Conservation (phyloP, 2,329 filamentous ascomycete genomes). For the Diaporthe sp. region DNA sequence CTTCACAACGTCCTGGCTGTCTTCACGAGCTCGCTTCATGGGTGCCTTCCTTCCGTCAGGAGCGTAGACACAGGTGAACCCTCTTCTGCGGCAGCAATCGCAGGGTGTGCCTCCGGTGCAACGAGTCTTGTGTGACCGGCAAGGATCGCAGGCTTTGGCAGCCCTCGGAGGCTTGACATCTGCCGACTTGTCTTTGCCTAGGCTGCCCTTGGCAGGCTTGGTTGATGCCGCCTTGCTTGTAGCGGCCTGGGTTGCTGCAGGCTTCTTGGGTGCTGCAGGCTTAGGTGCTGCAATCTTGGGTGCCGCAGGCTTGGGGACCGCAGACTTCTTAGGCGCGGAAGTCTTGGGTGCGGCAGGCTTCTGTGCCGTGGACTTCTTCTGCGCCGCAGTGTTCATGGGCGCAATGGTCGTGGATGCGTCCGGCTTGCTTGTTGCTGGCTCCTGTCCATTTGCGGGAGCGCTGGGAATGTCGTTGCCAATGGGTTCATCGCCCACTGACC, state of each 20-base stretch:
- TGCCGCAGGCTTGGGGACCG: neutral
- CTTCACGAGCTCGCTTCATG: conserved; percentile 6
- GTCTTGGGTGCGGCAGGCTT: neutral
- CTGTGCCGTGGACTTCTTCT: neutral
- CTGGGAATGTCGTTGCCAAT: neutral
- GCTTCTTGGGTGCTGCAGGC: neutral
- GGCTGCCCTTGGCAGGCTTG: neutral
- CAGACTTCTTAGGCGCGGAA: neutral
- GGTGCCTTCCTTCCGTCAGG: conserved; percentile 5
- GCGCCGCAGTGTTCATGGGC: neutral
- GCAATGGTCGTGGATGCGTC: neutral
- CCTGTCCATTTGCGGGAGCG: neutral
- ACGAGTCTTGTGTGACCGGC: conserved; percentile 31
- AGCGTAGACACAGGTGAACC: conserved; percentile 13
- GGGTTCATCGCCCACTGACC: conserved; percentile 1
- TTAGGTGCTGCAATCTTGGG: neutral
- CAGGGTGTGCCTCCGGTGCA: conserved; percentile 28
- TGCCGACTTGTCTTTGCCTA: neutral
- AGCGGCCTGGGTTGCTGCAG: neutral
- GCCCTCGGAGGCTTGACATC: conserved; percentile 15
- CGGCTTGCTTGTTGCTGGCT: neutral
- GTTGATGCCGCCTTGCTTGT: neutral
- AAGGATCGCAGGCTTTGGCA: conserved; percentile 25
- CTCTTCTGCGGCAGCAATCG: conserved; percentile 13
- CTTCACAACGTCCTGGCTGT: neutral